Evolutionary conservation across 441 rosid genomes (phyloP).

Genomic region (California macrophylla): DNA sequence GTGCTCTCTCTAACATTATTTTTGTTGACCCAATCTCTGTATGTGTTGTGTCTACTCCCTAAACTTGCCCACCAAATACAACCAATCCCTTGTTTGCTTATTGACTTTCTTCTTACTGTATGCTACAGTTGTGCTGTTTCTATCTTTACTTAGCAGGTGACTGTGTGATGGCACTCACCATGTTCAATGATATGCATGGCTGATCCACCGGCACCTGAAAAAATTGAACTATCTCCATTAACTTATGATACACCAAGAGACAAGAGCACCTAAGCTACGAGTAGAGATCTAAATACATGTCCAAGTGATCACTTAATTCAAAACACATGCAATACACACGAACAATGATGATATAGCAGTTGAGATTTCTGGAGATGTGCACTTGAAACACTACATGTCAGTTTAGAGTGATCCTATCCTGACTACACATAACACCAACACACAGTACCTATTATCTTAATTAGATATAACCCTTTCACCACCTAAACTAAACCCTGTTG

Average conservation of each 20-base stretch:
- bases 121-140: neutral
- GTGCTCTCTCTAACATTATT: neutral
- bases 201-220: constrained; percentile 81
- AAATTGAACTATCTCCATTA: neutral
- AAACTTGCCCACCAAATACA: neutral
- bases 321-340: too few species aligned
- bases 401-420: neutral
- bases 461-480: neutral
- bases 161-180: constrained; percentile 56
- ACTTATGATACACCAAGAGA: too few species aligned
- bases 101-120: constrained; percentile 6
- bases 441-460: neutral
- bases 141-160: constrained; percentile 37
- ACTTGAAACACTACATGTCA: neutral
- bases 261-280: too few species aligned
- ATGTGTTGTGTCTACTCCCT: neutral
- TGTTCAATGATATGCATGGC: constrained; percentile 68
- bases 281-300: too few species aligned
- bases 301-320: too few species aligned
- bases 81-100: neutral
- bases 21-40: neutral
- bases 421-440: neutral
- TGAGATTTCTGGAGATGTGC: neutral
- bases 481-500: neutral
- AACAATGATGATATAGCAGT: too few species aligned